Evolutionary conservation across 768 basidiomycete genomes (phyloP).

Genomic region (Ephemerocybe angulata): DNA sequence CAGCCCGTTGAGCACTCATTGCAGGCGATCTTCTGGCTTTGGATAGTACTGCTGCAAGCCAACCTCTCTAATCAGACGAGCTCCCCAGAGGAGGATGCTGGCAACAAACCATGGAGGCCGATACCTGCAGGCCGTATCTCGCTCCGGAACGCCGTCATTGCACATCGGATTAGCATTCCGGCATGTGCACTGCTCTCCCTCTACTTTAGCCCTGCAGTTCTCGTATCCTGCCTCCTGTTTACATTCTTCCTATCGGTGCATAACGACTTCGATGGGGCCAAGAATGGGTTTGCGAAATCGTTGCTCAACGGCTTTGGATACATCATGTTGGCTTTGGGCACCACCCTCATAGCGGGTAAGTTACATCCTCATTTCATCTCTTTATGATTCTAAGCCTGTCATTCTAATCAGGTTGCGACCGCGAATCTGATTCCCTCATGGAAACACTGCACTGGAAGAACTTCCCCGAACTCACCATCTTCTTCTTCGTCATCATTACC

Average conservation of each 20-base stretch:
- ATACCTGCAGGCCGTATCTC: constrained; percentile 33
- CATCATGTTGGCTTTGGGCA: constrained; percentile 30
- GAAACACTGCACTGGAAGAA: constrained; percentile 10
- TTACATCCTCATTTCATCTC: constrained; percentile 15
- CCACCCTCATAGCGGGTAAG: constrained; percentile 21
- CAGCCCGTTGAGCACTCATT: constrained; percentile 28
- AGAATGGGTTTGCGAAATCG: constrained; percentile 27
- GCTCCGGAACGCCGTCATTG: constrained; percentile 11
- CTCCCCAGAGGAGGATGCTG: constrained; percentile 5
- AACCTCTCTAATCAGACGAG: constrained; percentile 8
- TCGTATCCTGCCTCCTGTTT: constrained; percentile 20
- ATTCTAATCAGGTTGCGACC: neutral
- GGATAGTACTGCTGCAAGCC: constrained; percentile 5
- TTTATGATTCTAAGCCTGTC: neutral
- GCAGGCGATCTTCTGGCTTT: constrained; percentile 9
- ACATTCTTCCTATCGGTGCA: constrained; percentile 21
- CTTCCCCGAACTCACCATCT: constrained; percentile 14
- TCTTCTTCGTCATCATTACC: constrained; percentile 33
- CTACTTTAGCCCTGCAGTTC: constrained; percentile 11
- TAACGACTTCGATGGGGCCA: constrained; percentile 25
- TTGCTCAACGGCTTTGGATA: constrained; percentile 29
- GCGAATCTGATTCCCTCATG: neutral
- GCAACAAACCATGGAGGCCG: constrained; percentile 27
- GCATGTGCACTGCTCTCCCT: constrained; percentile 24
- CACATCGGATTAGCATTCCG: constrained; percentile 30